These are phyloP conservation scores for Avena atlantica DNA, from an alignment of 176 grass and related monocot species.

Conservation along the genomic window DNA sequence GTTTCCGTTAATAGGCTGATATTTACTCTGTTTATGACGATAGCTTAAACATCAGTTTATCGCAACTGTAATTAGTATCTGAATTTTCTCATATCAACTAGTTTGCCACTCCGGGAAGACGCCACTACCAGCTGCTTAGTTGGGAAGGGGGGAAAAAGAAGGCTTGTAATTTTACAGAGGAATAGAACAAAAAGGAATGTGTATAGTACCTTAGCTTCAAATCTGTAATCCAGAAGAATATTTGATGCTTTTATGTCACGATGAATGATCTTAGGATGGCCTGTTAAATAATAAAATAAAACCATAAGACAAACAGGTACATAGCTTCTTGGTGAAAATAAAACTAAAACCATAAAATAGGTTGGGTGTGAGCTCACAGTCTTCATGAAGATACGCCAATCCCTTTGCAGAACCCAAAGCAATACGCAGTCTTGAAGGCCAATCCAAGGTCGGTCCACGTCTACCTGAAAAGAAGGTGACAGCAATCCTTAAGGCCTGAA, in stretches of 20 bases:
- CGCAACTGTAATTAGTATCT: conserved; percentile 2
- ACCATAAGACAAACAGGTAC: conserved; percentile 5
- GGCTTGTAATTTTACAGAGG: conserved; percentile 19
- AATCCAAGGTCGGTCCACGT: conserved; percentile 64
- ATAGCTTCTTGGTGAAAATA: conserved; percentile 11
- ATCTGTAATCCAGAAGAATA: conserved; percentile 73
- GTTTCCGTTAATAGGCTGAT: conserved; percentile 10
- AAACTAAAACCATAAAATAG: conserved; percentile 39
- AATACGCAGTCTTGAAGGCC: conserved; percentile 70
- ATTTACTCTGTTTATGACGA: conserved; percentile 40
- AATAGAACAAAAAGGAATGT: conserved; percentile 12
- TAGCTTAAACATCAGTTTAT: conserved; percentile 14
- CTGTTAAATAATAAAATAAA: conserved; percentile 41
- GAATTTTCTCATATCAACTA: conserved; percentile 24
- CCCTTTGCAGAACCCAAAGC: conserved; percentile 84
- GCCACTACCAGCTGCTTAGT: neutral
- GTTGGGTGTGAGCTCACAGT: conserved; percentile 62
- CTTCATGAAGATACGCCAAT: conserved; percentile 88
- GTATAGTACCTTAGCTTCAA: conserved; percentile 71
- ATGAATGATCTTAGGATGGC: conserved; percentile 83
- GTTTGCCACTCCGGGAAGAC: neutral
- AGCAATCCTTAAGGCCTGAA: conserved; percentile 24
- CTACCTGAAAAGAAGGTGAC: conserved; percentile 42
- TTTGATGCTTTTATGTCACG: conserved; percentile 78
- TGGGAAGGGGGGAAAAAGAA: too few relatives aligned